Base-by-base conservation (phyloP, 1,139 yeast species). In the Yueomyces sp. region DNA sequence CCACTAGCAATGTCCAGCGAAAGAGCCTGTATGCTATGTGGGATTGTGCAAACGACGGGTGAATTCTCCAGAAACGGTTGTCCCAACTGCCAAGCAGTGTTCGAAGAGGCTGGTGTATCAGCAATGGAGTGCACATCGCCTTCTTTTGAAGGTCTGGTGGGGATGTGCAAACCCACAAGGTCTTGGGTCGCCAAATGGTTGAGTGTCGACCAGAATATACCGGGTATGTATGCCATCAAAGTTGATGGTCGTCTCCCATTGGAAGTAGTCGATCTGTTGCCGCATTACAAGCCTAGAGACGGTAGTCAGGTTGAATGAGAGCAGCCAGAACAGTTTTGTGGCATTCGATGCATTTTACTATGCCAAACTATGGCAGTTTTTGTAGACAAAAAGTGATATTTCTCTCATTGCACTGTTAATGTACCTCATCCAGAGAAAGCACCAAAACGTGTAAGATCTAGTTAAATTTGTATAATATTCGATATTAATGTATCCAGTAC, bases 131-230 rank as follows among this genome's bases (percentile, higher is more conserved):
- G 96, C 60, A 91, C 98, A 3, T 86, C 96, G 29, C 97, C 97
- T 36, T 78, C 96, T 1, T 93, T 87, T 59, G 99, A 91, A 67
- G 99, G 99, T 0, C 69, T 84, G 39, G 95, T 91, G 8, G 96
- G 97, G 1, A 72, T 87, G 50, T 87, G 95, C 42, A 87, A 82
- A 46, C 89, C 91, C 40, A 77, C 77, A 43, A 77, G 74, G 37
- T 86, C 96, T 2, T 91, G 99, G 99, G 97, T 87, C 32, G 96
- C 96, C 27, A 76, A 86, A 57, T 91, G 99, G 99, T 70, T 91
- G 46, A 78, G 96, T 64, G 82, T 91, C 29, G 95, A 86, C 55
- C 81, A 86, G 29, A 87, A 87, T 59, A 81, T 78, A 31, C 83
- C 94, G 1, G 99, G 98, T 0, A 63, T 91, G 53, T 85, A 91